A percentile compares a stretch with the other conserved stretches of the same genome.
Conservation (phyloP, 306 rosid species). For the Cicer pinnatifidum region DNA sequence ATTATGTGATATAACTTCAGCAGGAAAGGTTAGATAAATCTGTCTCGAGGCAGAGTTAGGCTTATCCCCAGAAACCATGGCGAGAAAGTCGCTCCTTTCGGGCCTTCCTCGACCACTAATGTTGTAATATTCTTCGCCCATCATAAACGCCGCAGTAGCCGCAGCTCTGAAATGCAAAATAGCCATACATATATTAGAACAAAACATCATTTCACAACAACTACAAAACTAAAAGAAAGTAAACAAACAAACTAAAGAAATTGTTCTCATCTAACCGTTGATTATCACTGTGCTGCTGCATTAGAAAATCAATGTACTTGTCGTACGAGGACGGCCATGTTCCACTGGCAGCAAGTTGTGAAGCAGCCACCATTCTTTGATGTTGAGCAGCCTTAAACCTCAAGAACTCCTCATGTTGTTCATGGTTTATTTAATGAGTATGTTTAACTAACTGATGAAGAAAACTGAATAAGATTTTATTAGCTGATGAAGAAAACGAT, state of each 20-base stretch:
- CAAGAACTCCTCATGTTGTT: conserved; percentile 75
- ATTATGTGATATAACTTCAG: conserved; percentile 47
- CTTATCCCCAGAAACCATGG: conserved; percentile 67
- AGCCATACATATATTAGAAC: conserved; percentile 9
- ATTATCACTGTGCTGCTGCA: conserved; percentile 77
- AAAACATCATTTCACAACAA: conserved; percentile 23
- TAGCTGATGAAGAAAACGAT: no score
- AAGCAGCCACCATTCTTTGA: conserved; percentile 62
- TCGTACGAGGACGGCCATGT: conserved; percentile 63
- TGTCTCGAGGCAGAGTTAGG: conserved; percentile 86
- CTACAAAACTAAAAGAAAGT: not conserved
- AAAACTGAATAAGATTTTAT: no score
- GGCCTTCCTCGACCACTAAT: conserved; percentile 63
- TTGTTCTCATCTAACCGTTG: conserved; percentile 50
- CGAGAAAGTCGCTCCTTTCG: conserved; percentile 81
- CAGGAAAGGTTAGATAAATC: conserved; percentile 94
- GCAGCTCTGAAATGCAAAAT: conserved; percentile 60
- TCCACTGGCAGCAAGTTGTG: conserved; percentile 67
- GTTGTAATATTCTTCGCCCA: conserved; percentile 79
- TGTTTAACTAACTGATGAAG: no score
- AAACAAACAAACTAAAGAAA: not conserved
- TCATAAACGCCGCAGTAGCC: conserved; percentile 55
- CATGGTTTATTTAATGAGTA: no score
- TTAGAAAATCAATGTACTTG: conserved; percentile 68
- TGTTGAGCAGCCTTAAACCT: conserved; percentile 72